Percentiles rank a stretch among this genome's conserved stretches.
These are phyloP conservation scores for Suillus subalutaceus DNA, from an alignment of 768 basidiomycete species.

Conservation along the genomic window DNA sequence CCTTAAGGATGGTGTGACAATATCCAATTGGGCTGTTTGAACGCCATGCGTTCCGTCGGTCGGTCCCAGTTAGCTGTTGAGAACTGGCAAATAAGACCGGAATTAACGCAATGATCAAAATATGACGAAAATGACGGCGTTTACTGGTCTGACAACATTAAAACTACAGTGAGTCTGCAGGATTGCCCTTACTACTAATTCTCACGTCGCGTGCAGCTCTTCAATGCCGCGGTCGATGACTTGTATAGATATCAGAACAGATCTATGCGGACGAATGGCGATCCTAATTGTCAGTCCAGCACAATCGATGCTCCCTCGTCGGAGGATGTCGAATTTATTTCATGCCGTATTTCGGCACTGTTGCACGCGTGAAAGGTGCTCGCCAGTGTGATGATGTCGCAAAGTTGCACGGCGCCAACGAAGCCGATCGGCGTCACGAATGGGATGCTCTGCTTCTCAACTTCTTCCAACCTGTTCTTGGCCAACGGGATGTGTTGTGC, in stretches of 20 bases:
- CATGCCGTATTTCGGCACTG: no score
- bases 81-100: background rate
- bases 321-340: no score
- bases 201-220: no score
- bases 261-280: no score
- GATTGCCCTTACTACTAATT: no score
- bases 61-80: background rate
- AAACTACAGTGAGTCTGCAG: no score
- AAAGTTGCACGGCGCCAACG: background rate
- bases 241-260: no score
- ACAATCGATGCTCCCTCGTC: no score
- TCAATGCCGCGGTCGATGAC: no score
- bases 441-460: constrained; percentile 1
- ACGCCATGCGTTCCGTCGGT: background rate
- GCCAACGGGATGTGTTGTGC: background rate
- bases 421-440: constrained; percentile 4
- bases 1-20: background rate
- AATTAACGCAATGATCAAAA: background rate
- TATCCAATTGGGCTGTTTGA: constrained; percentile 11
- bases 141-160: background rate
- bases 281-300: no score
- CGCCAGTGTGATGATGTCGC: background rate
- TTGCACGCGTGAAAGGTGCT: no score
- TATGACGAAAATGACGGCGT: constrained; percentile 4
- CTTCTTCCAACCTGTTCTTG: background rate